Percentiles rank a stretch among this genome's conserved stretches.
These are phyloP conservation scores for Penicillium sp. DNA, from an alignment of 2,329 filamentous ascomycete genomes.

Conservation along the genomic window DNA sequence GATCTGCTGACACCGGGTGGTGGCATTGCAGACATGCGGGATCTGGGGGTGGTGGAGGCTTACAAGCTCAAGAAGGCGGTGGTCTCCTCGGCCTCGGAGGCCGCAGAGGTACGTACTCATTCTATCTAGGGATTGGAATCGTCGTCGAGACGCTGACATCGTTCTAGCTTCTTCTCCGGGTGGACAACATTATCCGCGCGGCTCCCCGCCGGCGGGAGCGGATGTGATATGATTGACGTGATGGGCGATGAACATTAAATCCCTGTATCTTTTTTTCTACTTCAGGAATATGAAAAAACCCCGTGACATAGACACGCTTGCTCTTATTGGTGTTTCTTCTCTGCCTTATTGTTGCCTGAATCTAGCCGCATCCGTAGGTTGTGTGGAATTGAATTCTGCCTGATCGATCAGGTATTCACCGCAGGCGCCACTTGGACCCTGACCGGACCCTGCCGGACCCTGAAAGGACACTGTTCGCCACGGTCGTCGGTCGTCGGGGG, in stretches of 20 bases:
- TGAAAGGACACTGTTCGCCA: too few relatives aligned
- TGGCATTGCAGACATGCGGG: slow-evolving; percentile 91
- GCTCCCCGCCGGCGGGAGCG: slow-evolving; percentile 80
- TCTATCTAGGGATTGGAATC: background rate
- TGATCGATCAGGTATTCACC: too few relatives aligned
- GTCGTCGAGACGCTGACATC: slow-evolving; percentile 17
- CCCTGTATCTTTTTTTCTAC: slow-evolving; percentile 17
- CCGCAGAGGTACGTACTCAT: slow-evolving; percentile 72
- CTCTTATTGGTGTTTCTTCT: too few relatives aligned
- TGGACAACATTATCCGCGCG: slow-evolving; percentile 96
- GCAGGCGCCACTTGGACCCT: too few relatives aligned
- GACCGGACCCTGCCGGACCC: too few relatives aligned
- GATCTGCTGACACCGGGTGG: slow-evolving; percentile 87
- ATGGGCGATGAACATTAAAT: slow-evolving; percentile 17
- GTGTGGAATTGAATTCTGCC: too few relatives aligned
- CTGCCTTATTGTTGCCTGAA: too few relatives aligned
- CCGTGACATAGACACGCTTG: too few relatives aligned
- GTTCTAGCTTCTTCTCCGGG: slow-evolving; percentile 74
- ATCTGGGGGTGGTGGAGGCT: slow-evolving; percentile 91
- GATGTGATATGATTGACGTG: slow-evolving; percentile 52
- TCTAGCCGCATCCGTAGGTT: too few relatives aligned
- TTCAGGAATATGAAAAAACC: slow-evolving; percentile 4
- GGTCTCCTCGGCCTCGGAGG: slow-evolving; percentile 91
- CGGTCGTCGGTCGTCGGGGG: too few relatives aligned
- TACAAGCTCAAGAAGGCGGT: slow-evolving; percentile 99